Conservation (phyloP, 306 rosid species). For the Rosa lucieae region DNA sequence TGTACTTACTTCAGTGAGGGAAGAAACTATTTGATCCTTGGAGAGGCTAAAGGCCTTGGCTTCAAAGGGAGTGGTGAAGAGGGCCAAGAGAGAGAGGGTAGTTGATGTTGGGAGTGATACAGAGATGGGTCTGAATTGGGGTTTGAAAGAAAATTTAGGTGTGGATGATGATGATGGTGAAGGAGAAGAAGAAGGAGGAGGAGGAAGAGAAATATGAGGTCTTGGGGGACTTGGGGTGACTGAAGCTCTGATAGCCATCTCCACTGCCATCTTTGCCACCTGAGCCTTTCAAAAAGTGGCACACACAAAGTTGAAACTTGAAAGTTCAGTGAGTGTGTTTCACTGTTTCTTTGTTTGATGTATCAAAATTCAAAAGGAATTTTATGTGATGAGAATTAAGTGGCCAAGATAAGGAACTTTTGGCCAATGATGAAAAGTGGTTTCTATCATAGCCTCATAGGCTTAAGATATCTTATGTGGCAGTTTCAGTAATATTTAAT, state of each 20-base stretch:
- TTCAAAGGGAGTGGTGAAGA: conserved; percentile 56
- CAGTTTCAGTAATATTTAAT: conserved; percentile 10
- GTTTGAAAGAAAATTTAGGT: conserved; percentile 33
- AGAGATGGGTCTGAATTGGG: conserved; percentile 43
- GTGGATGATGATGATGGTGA: conserved; percentile 20
- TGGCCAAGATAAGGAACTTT: conserved; percentile 30
- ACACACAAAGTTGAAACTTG: background rate
- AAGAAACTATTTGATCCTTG: conserved; percentile 80
- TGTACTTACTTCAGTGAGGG: conserved; percentile 58
- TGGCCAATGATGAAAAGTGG: conserved; percentile 15
- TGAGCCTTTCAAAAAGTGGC: conserved; percentile 3
- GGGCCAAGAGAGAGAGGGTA: conserved; percentile 66
- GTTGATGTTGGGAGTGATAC: conserved; percentile 64
- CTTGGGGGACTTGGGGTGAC: conserved; percentile 45
- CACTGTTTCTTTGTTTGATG: background rate
- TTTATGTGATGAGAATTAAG: conserved; percentile 45
- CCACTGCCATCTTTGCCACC: conserved; percentile 50
- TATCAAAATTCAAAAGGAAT: background rate
- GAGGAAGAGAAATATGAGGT: conserved; percentile 36
- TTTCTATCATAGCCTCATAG: background rate
- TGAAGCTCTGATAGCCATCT: conserved; percentile 66
- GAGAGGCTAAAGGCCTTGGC: conserved; percentile 68
- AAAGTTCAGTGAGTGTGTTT: background rate
- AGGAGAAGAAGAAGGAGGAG: conserved; percentile 9
- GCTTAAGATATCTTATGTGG: conserved; percentile 25